Evolutionary conservation across 2,329 filamentous ascomycete species (phyloP).

Genomic region (Trichocomaceae sp.): DNA sequence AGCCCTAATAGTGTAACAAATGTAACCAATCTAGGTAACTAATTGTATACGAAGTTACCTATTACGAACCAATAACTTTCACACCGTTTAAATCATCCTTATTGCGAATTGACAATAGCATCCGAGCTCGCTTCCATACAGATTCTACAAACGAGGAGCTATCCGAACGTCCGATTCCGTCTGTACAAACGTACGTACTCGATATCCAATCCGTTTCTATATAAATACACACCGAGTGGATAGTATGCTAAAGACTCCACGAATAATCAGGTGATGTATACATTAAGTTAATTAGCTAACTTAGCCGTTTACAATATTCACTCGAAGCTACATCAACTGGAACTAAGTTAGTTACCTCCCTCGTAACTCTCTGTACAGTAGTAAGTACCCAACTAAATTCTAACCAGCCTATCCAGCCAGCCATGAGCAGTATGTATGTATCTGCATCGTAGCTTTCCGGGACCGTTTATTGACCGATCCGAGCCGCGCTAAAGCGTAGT

Average conservation of each 20-base stretch:
- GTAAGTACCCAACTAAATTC: no score
- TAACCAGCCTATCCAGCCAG: neutral
- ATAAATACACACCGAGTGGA: neutral
- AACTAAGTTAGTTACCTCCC: no score
- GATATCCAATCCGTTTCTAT: neutral
- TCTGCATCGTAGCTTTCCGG: constrained; percentile 2
- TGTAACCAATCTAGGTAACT: neutral
- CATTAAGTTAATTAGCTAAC: neutral
- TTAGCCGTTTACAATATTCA: neutral
- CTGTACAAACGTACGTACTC: neutral
- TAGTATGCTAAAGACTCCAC: neutral
- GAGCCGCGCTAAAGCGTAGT: constrained; percentile 5
- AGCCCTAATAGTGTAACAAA: neutral
- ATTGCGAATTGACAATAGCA: neutral
- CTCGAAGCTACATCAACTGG: neutral
- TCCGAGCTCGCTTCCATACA: neutral
- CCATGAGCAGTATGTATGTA: neutral
- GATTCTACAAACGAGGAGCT: neutral
- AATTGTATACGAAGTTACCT: neutral
- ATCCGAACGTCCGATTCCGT: neutral
- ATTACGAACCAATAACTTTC: neutral
- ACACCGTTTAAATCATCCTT: neutral
- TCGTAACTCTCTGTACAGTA: no score
- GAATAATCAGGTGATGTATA: neutral
- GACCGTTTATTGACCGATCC: constrained; percentile 6